A percentile compares a stretch with the other conserved stretches of the same genome.
Conservation (phyloP, 108 stramenopile genomes). For the Seminavis robusta region DNA sequence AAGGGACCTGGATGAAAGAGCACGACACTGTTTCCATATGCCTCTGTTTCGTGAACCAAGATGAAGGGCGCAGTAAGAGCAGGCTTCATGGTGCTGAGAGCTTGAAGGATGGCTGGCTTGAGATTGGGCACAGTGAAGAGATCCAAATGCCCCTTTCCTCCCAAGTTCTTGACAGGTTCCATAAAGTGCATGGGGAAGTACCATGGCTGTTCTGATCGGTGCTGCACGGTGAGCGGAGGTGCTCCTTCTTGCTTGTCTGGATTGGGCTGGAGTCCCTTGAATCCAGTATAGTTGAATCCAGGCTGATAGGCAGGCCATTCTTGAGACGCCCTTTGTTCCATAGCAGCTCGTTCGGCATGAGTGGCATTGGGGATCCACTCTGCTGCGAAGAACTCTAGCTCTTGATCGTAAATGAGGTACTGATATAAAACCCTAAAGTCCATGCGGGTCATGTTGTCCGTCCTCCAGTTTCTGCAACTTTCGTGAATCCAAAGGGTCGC, state of each 20-base stretch:
- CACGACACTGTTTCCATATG: not conserved
- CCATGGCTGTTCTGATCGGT: constrained; percentile 1
- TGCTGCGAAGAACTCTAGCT: constrained; percentile 2
- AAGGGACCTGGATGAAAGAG: not conserved
- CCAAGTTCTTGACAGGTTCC: constrained; percentile 2
- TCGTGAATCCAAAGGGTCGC: constrained; percentile 23
- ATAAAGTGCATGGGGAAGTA: constrained; percentile 20
- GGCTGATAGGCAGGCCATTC: not conserved
- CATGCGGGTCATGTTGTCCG: not conserved
- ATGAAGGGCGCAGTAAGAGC: not conserved
- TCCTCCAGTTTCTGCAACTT: constrained; percentile 3
- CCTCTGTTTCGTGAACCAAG: not conserved
- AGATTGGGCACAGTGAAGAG: not conserved
- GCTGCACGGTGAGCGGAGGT: no score
- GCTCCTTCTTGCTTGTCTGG: not conserved
- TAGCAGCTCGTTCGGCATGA: not conserved
- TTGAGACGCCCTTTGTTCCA: no score
- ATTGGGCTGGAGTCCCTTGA: not conserved
- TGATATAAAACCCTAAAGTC: constrained; percentile 18
- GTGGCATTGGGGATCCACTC: constrained; percentile 13
- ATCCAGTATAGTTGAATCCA: not conserved
- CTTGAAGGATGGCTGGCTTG: not conserved
- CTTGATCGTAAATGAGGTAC: not conserved
- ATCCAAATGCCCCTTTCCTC: constrained; percentile 3
- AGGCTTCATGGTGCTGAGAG: not conserved